A percentile compares a stretch with the other conserved stretches of the same genome.
These are phyloP conservation scores for Ophiostoma triangulosporum DNA, from an alignment of 2,329 filamentous ascomycete species.

Conservation along the genomic window DNA sequence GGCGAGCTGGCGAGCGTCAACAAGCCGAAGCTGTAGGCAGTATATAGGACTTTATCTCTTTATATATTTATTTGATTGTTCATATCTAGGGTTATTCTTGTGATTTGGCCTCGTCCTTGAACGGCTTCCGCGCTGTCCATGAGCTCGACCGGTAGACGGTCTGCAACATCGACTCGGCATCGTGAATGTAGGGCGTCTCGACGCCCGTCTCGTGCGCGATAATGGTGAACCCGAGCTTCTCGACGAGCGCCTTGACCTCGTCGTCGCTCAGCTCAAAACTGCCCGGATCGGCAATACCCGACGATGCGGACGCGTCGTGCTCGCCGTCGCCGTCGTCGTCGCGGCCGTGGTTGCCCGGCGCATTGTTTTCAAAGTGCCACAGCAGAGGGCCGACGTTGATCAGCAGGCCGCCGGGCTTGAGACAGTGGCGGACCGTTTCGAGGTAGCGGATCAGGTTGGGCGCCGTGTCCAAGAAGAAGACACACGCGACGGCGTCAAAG, in stretches of 20 bases:
- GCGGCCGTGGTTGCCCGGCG: conserved; percentile 42
- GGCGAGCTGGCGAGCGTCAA: conserved; percentile 28
- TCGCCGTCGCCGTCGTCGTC: conserved; percentile 38
- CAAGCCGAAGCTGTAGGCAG: conserved; percentile 29
- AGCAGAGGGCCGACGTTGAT: conserved; percentile 83
- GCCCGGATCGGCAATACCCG: conserved; percentile 76
- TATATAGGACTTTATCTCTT: background rate
- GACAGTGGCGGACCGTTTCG: conserved; percentile 64
- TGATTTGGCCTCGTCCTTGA: background rate
- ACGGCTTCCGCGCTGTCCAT: conserved; percentile 68
- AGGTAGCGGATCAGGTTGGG: conserved; percentile 87
- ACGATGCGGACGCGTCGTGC: conserved; percentile 33
- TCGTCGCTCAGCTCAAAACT: conserved; percentile 83
- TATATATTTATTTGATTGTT: background rate
- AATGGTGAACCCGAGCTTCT: conserved; percentile 63
- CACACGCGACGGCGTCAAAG: conserved; percentile 75
- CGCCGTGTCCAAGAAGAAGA: conserved; percentile 96
- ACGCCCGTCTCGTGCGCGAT: conserved; percentile 45
- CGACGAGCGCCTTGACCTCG: conserved; percentile 67
- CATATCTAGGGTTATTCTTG: background rate
- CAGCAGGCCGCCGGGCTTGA: conserved; percentile 66
- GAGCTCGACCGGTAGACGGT: conserved; percentile 67
- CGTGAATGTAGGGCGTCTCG: conserved; percentile 77
- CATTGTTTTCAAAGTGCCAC: conserved; percentile 85
- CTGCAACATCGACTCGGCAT: conserved; percentile 71